These are phyloP conservation scores for Lasiodiplodia theobromae DNA, from an alignment of 2,329 filamentous ascomycete species.

Conservation along the genomic window DNA sequence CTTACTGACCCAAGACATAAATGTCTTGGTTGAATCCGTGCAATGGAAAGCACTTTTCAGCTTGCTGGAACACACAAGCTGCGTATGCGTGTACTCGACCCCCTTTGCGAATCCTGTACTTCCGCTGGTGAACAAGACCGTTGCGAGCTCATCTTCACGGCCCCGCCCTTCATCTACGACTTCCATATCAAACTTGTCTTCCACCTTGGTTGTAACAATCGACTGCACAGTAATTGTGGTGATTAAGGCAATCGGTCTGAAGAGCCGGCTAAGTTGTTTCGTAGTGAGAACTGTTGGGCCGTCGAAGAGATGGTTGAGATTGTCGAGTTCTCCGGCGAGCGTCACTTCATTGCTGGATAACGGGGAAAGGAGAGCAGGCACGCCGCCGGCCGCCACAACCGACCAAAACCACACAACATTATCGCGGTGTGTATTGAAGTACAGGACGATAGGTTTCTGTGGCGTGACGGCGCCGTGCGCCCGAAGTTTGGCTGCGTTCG, in stretches of 20 bases:
- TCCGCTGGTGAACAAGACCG: conserved; percentile 40
- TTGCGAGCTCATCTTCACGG: conserved; percentile 15
- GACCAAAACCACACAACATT: conserved; percentile 29
- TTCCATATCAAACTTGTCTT: conserved; percentile 8
- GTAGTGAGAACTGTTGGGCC: conserved; percentile 24
- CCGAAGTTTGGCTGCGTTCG: conserved; percentile 24
- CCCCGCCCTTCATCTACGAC: conserved; percentile 5
- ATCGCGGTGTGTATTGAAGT: conserved; percentile 27
- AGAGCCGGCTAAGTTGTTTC: conserved; percentile 15
- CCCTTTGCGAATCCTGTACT: conserved; percentile 61
- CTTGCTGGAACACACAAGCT: conserved; percentile 44
- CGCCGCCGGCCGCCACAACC: conserved; percentile 17
- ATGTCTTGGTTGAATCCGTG: conserved; percentile 21
- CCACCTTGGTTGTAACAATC: conserved; percentile 6
- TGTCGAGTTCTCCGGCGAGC: conserved; percentile 23
- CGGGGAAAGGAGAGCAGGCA: conserved; percentile 26
- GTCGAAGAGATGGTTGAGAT: conserved; percentile 25
- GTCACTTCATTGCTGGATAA: conserved; percentile 27
- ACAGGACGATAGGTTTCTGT: conserved; percentile 15
- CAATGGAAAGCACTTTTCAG: conserved; percentile 11
- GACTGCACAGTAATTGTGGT: conserved; percentile 9
- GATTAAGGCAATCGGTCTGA: background rate
- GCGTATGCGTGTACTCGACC: conserved; percentile 53
- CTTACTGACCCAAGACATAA: conserved; percentile 31
- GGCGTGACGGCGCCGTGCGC: background rate